Conservation (phyloP, 2,329 filamentous ascomycete species). For the Fusarium heterosporum region DNA sequence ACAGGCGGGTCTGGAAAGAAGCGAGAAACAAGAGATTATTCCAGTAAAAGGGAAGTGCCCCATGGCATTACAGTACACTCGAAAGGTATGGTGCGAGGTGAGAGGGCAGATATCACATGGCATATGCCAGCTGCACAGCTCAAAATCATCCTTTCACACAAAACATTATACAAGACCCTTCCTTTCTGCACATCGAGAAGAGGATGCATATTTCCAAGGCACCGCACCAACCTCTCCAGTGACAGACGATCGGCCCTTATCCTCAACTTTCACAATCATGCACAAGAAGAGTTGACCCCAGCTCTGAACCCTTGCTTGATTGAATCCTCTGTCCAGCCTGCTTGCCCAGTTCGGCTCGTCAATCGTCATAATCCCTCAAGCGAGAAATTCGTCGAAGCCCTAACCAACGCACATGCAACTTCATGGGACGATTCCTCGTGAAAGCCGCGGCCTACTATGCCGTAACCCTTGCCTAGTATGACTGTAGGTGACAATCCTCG, state of each 20-base stretch:
- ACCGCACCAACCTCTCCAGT: background rate
- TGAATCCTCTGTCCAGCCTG: conserved; percentile 6
- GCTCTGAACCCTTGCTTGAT: background rate
- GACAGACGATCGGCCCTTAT: background rate
- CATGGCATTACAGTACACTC: too few relatives aligned
- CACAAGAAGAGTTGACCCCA: conserved; percentile 2
- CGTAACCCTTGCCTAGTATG: conserved; percentile 20
- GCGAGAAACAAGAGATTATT: too few relatives aligned
- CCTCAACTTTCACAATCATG: conserved; percentile 4
- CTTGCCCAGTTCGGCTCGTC: conserved; percentile 16
- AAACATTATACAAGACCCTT: background rate
- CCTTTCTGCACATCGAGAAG: background rate
- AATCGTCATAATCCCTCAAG: conserved; percentile 18
- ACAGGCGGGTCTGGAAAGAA: too few relatives aligned
- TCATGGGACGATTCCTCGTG: conserved; percentile 2
- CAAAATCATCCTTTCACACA: background rate
- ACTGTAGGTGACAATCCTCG: conserved; percentile 13
- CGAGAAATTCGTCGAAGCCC: background rate
- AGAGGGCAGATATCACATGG: background rate
- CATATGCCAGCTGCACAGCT: background rate
- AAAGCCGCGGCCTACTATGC: conserved; percentile 37
- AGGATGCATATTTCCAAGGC: background rate
- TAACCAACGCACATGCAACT: conserved; percentile 24
- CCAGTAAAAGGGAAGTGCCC: too few relatives aligned
- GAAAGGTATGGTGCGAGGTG: too few relatives aligned